phyloP scores from a whole-genome alignment of 768 basidiomycete species.

The Boletales sp. region DNA sequence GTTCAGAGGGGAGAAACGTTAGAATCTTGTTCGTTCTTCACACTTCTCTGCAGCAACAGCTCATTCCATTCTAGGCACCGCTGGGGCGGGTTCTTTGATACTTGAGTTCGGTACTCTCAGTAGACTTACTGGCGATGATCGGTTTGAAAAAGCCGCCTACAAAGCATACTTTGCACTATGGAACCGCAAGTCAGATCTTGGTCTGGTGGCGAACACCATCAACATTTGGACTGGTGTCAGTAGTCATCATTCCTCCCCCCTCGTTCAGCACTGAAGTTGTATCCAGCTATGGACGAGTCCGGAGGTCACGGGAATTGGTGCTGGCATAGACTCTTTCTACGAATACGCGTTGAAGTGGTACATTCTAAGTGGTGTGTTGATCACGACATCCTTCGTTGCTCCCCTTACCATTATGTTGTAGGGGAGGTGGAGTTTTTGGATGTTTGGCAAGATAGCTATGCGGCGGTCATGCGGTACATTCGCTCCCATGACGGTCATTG shows the following conservation, averaged over 20 bases:
- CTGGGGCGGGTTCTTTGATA: slow-evolving; percentile 90
- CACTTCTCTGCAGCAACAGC: background rate
- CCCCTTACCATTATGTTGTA: slow-evolving; percentile 19
- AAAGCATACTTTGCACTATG: slow-evolving; percentile 92
- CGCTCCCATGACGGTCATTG: slow-evolving; percentile 83
- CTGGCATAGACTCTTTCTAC: slow-evolving; percentile 94
- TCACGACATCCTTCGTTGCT: background rate
- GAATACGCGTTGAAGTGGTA: slow-evolving; percentile 95
- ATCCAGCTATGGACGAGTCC: slow-evolving; percentile 66
- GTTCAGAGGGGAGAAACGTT: slow-evolving; percentile 68
- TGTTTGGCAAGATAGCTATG: slow-evolving; percentile 82
- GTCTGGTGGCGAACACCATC: slow-evolving; percentile 87
- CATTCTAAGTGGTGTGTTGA: slow-evolving; percentile 65
- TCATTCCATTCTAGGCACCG: slow-evolving; percentile 56
- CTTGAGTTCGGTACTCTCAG: slow-evolving; percentile 93
- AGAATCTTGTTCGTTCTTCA: slow-evolving; percentile 71
- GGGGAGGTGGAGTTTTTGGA: slow-evolving; percentile 80
- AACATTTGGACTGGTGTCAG: slow-evolving; percentile 78
- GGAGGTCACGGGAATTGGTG: slow-evolving; percentile 79
- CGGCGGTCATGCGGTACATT: slow-evolving; percentile 81
- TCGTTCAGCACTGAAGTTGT: slow-evolving; percentile 6
- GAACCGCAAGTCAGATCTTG: slow-evolving; percentile 84
- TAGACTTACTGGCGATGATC: slow-evolving; percentile 83
- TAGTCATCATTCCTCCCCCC: slow-evolving; percentile 8
- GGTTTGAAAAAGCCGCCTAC: slow-evolving; percentile 86